phyloP scores from a whole-genome alignment of 352 stramenopile species.

The Phytophthora sp. region DNA sequence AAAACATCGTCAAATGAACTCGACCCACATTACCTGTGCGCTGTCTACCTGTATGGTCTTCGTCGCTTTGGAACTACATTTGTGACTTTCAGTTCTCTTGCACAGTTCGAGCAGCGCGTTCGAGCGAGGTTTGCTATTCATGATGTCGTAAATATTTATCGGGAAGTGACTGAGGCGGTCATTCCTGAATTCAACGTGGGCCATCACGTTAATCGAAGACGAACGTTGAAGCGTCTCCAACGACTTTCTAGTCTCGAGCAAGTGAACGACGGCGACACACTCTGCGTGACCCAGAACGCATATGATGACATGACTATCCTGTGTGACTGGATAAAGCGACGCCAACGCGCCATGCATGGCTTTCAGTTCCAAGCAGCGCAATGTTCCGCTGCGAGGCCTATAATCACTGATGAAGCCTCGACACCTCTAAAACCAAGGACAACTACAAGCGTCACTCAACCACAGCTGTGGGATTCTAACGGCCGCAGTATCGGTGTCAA shows the following conservation, averaged over 20 bases:
- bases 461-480: constrained; percentile 62
- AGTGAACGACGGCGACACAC: constrained; percentile 54
- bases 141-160: constrained; percentile 52
- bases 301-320: constrained; percentile 80
- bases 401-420: neutral
- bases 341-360: constrained; percentile 39
- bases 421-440: neutral
- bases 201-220: neutral
- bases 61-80: constrained; percentile 48
- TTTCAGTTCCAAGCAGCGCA: constrained; percentile 22
- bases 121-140: constrained; percentile 29
- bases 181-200: neutral
- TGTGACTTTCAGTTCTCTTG: constrained; percentile 52
- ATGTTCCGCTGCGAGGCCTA: neutral
- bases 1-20: neutral
- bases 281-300: constrained; percentile 63
- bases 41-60: constrained; percentile 56
- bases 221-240: constrained; percentile 33
- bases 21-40: constrained; percentile 43
- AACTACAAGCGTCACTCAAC: constrained; percentile 1
- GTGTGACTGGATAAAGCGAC: constrained; percentile 64
- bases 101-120: constrained; percentile 47
- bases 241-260: constrained; percentile 45
- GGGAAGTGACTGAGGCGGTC: constrained; percentile 33
- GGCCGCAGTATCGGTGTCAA: constrained; percentile 48